phyloP scores from a whole-genome alignment of 2,329 filamentous ascomycete genomes.

The Colletotrichum theobromicola region DNA sequence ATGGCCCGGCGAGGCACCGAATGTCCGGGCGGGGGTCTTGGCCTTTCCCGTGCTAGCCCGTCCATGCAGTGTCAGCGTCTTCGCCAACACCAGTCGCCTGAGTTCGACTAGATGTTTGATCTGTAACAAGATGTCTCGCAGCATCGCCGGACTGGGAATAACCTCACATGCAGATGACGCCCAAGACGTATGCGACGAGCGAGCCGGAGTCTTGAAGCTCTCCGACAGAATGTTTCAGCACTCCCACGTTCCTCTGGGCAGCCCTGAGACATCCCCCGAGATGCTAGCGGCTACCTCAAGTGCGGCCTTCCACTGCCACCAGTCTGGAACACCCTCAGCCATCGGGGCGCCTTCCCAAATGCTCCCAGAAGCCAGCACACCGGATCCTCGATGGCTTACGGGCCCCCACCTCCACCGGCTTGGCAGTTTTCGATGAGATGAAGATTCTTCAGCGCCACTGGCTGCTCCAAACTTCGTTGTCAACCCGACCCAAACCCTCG shows the following conservation, averaged over 20 bases:
- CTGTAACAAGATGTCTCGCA: not conserved
- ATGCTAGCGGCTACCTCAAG: not conserved
- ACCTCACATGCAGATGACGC: not conserved
- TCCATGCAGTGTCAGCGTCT: not conserved
- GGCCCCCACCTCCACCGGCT: not conserved
- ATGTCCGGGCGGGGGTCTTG: not conserved
- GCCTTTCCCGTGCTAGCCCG: not conserved
- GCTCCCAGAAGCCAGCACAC: not conserved
- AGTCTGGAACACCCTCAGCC: not conserved
- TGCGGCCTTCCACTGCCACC: not conserved
- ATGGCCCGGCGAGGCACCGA: not conserved
- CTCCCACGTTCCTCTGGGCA: not conserved
- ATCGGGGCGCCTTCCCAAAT: not conserved
- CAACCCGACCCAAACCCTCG: not conserved
- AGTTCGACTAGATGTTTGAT: not conserved
- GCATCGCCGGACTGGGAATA: slow-evolving; percentile 14
- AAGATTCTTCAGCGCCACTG: not conserved
- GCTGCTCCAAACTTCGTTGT: not conserved
- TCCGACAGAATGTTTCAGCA: not conserved
- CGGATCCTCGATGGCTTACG: not conserved
- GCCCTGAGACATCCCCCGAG: not conserved
- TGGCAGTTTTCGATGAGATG: not conserved
- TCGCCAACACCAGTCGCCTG: not conserved
- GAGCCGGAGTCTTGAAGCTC: not conserved
- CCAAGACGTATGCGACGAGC: not conserved